Evolutionary conservation across 345 rosid species (phyloP).

Genomic region (Aquilaria yunnanensis): DNA sequence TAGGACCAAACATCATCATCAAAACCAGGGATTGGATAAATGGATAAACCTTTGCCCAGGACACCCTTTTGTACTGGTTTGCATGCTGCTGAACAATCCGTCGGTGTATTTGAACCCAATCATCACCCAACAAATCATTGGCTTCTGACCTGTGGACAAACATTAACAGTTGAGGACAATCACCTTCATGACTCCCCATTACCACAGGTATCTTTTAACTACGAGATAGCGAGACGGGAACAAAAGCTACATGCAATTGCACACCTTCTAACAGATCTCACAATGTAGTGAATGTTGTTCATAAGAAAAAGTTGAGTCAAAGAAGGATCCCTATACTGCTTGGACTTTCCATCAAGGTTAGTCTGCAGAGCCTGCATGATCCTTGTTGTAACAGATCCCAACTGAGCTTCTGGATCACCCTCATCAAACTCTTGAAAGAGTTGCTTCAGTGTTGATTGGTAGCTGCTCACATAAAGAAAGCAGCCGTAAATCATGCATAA

Average conservation of each 20-base stretch:
- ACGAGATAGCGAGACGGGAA: background rate
- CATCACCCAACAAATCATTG: constrained; percentile 92
- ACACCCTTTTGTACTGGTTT: constrained; percentile 92
- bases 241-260: constrained; percentile 15
- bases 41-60: constrained; percentile 81
- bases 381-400: constrained; percentile 63
- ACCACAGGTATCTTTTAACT: background rate
- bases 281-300: constrained; percentile 96
- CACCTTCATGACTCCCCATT: background rate
- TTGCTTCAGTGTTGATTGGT: constrained; percentile 72
- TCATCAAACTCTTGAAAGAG: constrained; percentile 70
- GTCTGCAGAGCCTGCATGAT: constrained; percentile 88
- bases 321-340: constrained; percentile 90
- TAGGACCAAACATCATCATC: background rate
- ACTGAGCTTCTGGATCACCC: constrained; percentile 50
- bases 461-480: constrained; percentile 36
- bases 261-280: constrained; percentile 92
- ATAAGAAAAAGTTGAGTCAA: constrained; percentile 89
- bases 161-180: background rate
- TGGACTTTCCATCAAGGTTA: constrained; percentile 92
- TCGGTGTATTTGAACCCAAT: constrained; percentile 97
- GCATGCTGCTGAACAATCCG: constrained; percentile 97
- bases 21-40: background rate
- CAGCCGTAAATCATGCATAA: too few relatives aligned
- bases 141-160: constrained; percentile 78